Conservation (phyloP, 495 filamentous ascomycete genomes). For the Bathelium albidoporum region DNA sequence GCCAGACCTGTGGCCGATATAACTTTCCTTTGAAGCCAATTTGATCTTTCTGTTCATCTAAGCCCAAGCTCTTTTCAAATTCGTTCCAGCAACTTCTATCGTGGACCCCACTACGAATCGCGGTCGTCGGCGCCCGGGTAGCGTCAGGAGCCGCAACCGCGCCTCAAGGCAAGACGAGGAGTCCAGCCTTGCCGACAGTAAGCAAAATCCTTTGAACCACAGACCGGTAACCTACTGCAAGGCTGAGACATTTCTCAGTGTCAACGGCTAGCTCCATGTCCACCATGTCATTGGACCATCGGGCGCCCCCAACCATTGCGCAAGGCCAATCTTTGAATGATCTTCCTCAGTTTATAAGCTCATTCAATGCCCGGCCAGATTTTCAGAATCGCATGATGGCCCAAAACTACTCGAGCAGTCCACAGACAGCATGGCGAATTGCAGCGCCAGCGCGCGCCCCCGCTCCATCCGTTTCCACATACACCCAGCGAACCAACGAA, state of each 20-base stretch:
- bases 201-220: constrained; percentile 1
- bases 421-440: too few species aligned
- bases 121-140: background rate
- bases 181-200: constrained; percentile 1
- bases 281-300: background rate
- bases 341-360: too few species aligned
- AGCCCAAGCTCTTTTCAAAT: background rate
- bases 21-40: too few species aligned
- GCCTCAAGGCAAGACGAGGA: background rate
- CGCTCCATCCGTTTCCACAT: too few species aligned
- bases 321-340: too few species aligned
- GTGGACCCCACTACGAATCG: background rate
- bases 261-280: constrained; percentile 1
- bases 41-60: too few species aligned
- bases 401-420: background rate
- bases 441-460: too few species aligned
- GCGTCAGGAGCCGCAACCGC: background rate
- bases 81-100: background rate
- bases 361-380: background rate
- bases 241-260: constrained; percentile 5
- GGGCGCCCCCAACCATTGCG: background rate
- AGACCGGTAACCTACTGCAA: background rate
- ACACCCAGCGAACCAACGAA: background rate
- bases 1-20: background rate
- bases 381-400: background rate